Evolutionary conservation across 805 yeast genomes (phyloP).

Genomic region (Pichia kluyveri): DNA sequence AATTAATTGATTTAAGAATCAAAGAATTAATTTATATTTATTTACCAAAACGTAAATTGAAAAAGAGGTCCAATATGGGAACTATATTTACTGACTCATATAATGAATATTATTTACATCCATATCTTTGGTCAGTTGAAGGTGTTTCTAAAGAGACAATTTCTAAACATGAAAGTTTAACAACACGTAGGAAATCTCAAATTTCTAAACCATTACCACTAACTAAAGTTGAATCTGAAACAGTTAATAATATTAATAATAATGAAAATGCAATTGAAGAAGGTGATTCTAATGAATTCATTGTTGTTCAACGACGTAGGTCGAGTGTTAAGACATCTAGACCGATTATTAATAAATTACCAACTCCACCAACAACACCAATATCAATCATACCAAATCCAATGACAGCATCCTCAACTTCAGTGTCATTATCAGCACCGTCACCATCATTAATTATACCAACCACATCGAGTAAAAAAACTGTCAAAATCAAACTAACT

Average conservation of each 20-base stretch:
- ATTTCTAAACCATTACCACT: background rate
- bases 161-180: background rate
- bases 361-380: background rate
- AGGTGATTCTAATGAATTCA: conserved; percentile 25
- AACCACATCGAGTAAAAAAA: background rate
- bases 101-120: conserved; percentile 34
- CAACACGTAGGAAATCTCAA: conserved; percentile 2
- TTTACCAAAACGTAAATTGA: conserved; percentile 7
- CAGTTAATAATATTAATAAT: too few relatives aligned
- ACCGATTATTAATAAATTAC: background rate
- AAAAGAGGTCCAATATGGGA: background rate
- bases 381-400: too few relatives aligned
- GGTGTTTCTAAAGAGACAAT: conserved; percentile 15
- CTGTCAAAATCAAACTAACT: conserved; percentile 2
- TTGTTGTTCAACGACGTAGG: conserved; percentile 25
- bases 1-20: conserved; percentile 2
- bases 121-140: conserved; percentile 20
- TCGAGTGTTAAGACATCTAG: background rate
- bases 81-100: conserved; percentile 19
- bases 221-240: too few relatives aligned
- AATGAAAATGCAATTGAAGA: conserved; percentile 16
- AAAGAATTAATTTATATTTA: conserved; percentile 24
- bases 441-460: background rate
- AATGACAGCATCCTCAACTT: conserved; percentile 13
- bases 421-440: too few relatives aligned